Evolutionary conservation across 495 filamentous ascomycete species (phyloP).

Genomic region (Penicillium diatomitis): DNA sequence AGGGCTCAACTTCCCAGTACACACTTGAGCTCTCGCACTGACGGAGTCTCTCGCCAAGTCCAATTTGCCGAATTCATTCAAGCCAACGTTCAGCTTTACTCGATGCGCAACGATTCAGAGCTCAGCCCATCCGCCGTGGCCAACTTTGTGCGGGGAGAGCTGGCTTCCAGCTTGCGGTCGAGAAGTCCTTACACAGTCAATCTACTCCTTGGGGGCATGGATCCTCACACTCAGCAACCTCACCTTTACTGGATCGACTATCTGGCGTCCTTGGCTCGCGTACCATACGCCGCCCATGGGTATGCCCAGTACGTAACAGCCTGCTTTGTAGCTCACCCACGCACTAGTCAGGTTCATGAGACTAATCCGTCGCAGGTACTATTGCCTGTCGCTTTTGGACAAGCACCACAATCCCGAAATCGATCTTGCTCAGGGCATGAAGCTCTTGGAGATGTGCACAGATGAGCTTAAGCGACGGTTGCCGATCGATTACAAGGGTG

Average conservation of each 20-base stretch:
- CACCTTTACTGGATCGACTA: slow-evolving; percentile 96
- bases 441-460: slow-evolving; percentile 86
- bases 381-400: slow-evolving; percentile 91
- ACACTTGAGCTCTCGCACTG: background rate
- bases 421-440: slow-evolving; percentile 72
- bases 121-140: slow-evolving; percentile 81
- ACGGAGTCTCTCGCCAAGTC: slow-evolving; percentile 43
- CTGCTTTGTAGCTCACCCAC: background rate
- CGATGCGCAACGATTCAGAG: slow-evolving; percentile 92
- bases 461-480: slow-evolving; percentile 93
- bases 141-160: slow-evolving; percentile 84
- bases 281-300: slow-evolving; percentile 95
- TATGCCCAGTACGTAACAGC: slow-evolving; percentile 77
- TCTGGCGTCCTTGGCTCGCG: slow-evolving; percentile 72
- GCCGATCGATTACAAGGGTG: slow-evolving; percentile 96
- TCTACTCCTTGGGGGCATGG: slow-evolving; percentile 84
- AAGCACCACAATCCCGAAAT: slow-evolving; percentile 98
- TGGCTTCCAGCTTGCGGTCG: slow-evolving; percentile 81
- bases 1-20: too few relatives aligned
- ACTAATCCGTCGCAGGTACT: slow-evolving; percentile 51
- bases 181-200: slow-evolving; percentile 94
- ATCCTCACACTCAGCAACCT: slow-evolving; percentile 78
- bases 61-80: slow-evolving; percentile 99
- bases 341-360: background rate
- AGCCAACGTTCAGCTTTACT: slow-evolving; percentile 95